Evolutionary conservation across 208 protist species (phyloP).

Genomic region (Vickermania spadyakhi): DNA sequence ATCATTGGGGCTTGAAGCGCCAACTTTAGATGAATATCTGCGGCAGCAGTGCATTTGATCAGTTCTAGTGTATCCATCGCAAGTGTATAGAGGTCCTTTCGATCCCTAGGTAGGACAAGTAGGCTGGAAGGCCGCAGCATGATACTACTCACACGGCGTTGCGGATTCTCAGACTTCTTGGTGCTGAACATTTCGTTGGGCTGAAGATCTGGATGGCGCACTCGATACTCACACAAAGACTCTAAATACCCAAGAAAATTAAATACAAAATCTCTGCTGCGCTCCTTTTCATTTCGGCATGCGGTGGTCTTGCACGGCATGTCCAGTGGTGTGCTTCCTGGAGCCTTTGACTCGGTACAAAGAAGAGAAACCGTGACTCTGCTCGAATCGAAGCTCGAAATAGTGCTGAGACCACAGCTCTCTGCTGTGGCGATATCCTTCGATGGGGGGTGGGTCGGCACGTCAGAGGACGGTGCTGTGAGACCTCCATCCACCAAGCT

Average conservation of each 20-base stretch:
- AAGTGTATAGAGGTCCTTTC: constrained; percentile 1
- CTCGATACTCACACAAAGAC: constrained; percentile 20
- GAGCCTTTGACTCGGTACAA: not conserved
- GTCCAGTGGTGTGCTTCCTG: not conserved
- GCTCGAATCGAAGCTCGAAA: too few relatives aligned
- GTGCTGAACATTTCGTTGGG: not conserved
- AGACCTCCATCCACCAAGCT: constrained; percentile 3
- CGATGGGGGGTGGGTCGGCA: not conserved
- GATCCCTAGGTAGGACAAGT: not conserved
- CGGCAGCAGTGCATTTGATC: constrained; percentile 14
- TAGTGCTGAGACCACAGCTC: not conserved
- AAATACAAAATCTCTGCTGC: not conserved
- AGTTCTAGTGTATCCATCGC: constrained; percentile 24
- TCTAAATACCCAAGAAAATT: constrained; percentile 14
- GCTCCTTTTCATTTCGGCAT: not conserved
- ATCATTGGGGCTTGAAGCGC: not conserved
- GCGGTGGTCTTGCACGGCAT: not conserved
- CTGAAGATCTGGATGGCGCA: constrained; percentile 15
- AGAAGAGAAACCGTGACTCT: too few relatives aligned
- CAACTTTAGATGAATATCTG: not conserved
- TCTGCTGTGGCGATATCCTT: not conserved
- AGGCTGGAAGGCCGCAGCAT: not conserved
- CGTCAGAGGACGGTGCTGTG: not conserved
- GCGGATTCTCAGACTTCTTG: not conserved
- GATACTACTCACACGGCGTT: too few relatives aligned